Conservation (phyloP, 1,284 basidiomycete species). For the Rhodotorula mucilaginosa region DNA sequence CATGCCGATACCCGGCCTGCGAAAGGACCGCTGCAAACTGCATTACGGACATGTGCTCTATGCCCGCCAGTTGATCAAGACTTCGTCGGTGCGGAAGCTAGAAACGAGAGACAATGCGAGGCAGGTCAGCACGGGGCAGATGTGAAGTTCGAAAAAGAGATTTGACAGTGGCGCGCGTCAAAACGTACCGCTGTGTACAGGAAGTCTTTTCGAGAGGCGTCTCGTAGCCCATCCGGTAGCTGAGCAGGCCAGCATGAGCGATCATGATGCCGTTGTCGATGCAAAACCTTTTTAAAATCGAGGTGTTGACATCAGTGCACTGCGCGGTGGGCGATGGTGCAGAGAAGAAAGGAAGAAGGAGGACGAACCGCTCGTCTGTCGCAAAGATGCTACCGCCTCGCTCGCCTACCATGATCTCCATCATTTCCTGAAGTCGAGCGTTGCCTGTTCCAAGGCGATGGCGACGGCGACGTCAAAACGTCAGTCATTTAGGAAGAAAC, state of each 20-base stretch:
- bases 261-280: conserved; percentile 99
- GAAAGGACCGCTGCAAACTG: not conserved
- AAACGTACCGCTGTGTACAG: conserved; percentile 67
- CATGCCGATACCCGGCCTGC: not conserved
- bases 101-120: too few species aligned
- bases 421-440: conserved; percentile 92
- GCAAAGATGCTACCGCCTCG: conserved; percentile 87
- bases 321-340: too few species aligned
- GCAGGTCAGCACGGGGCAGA: too few species aligned
- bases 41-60: not conserved
- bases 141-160: too few species aligned
- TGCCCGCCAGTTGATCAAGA: conserved; percentile 72
- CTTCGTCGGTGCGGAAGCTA: conserved; percentile 88
- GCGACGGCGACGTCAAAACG: not conserved
- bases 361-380: conserved; percentile 81
- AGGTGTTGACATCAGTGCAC: not conserved
- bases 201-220: conserved; percentile 75
- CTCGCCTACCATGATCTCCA: conserved; percentile 93
- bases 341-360: conserved; percentile 4
- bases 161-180: conserved; percentile 13
- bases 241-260: conserved; percentile 86
- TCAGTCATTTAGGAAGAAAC: not conserved
- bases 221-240: conserved; percentile 84
- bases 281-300: conserved; percentile 67
- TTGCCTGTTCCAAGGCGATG: conserved; percentile 63